Conservation (phyloP, 768 basidiomycete genomes). For the Termitomyces sp. region DNA sequence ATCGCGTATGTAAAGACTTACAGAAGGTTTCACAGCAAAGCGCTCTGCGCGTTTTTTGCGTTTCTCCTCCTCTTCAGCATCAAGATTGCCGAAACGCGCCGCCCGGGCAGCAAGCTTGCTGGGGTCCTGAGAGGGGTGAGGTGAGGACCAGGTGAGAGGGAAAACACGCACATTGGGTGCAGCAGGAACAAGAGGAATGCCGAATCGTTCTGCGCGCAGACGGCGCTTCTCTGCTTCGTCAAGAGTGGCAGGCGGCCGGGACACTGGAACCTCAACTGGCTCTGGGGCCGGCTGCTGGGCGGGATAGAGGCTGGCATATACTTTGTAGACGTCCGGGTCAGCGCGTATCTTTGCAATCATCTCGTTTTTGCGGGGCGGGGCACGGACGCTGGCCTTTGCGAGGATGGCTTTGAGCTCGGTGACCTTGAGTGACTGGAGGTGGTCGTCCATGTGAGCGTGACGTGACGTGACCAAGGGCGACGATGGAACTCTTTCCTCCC, state of each 20-base stretch:
- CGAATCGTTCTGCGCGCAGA: constrained; percentile 65
- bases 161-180: constrained; percentile 12
- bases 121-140: constrained; percentile 29
- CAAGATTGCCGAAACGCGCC: constrained; percentile 52
- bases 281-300: constrained; percentile 16
- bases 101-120: constrained; percentile 49
- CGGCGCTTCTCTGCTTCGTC: constrained; percentile 51
- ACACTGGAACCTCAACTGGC: not conserved
- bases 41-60: constrained; percentile 61
- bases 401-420: constrained; percentile 65
- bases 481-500: constrained; percentile 45
- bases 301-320: constrained; percentile 24
- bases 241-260: not conserved
- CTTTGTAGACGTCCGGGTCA: constrained; percentile 40
- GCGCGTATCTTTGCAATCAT: constrained; percentile 60
- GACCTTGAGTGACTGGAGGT: constrained; percentile 63
- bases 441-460: constrained; percentile 21
- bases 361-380: constrained; percentile 57
- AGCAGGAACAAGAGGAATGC: constrained; percentile 51
- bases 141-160: not conserved
- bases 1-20: not conserved
- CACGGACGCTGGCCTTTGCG: constrained; percentile 38
- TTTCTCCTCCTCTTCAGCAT: constrained; percentile 53
- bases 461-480: constrained; percentile 27
- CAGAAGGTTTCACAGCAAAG: constrained; percentile 29